Evolutionary conservation across 2,329 filamentous ascomycete species (phyloP).

Genomic region (Neopestalotiopsis clavispora): DNA sequence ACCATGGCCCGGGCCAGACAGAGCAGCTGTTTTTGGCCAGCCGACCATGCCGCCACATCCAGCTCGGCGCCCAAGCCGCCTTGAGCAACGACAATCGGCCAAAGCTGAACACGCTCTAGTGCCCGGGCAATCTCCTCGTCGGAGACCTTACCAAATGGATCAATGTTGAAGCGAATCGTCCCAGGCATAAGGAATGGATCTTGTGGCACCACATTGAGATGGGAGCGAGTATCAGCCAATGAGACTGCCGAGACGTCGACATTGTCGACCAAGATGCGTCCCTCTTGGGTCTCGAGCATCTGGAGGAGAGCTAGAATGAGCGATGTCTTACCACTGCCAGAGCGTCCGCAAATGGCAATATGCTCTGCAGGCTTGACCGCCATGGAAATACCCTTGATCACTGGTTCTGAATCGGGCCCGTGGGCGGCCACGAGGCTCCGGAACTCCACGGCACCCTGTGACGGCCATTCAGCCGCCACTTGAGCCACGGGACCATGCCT

Average conservation of each 20-base stretch:
- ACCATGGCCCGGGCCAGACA: constrained; percentile 27
- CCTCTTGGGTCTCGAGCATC: constrained; percentile 21
- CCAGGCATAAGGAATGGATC: constrained; percentile 26
- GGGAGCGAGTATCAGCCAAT: constrained; percentile 18
- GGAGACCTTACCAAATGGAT: constrained; percentile 16
- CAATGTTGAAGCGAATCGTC: constrained; percentile 24
- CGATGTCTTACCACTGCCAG: constrained; percentile 24
- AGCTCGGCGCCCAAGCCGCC: constrained; percentile 20
- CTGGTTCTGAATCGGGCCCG: constrained; percentile 13
- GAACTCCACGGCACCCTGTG: constrained; percentile 3
- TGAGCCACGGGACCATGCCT: background rate
- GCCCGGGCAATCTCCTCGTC: constrained; percentile 19
- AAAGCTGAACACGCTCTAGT: constrained; percentile 17
- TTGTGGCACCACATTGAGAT: constrained; percentile 25
- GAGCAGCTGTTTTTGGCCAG: constrained; percentile 25
- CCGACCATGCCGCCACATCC: constrained; percentile 18
- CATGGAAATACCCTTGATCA: constrained; percentile 18
- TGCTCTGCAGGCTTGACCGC: constrained; percentile 20
- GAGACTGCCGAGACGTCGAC: constrained; percentile 19
- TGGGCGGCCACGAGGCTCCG: constrained; percentile 1
- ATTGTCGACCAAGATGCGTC: constrained; percentile 22
- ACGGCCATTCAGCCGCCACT: constrained; percentile 15
- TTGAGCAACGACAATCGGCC: constrained; percentile 14
- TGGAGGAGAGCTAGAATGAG: constrained; percentile 22
- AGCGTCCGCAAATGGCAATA: constrained; percentile 24